A percentile compares a stretch with the other conserved stretches of the same genome.
phyloP scores from a whole-genome alignment of 179 eudicot genomes.

The Carnegiea gigantea region DNA sequence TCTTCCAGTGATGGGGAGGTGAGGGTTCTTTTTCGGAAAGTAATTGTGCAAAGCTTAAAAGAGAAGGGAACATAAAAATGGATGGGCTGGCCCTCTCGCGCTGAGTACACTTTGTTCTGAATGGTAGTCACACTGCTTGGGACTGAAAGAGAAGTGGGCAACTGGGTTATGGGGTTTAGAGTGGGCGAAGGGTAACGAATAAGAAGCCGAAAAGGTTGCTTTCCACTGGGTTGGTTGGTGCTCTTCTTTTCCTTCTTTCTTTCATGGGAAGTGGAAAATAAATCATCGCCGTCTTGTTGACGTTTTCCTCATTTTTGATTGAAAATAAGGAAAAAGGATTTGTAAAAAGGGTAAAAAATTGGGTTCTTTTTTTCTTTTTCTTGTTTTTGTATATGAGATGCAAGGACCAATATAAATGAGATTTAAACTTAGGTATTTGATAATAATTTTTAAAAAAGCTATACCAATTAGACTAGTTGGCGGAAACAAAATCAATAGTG shows the following conservation, averaged over 20 bases:
- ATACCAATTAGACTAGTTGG: too few relatives aligned
- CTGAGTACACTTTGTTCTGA: neutral
- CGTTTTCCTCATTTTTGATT: neutral
- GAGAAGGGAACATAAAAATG: constrained; percentile 25
- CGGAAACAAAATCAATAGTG: too few relatives aligned
- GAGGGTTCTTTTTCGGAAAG: constrained; percentile 15
- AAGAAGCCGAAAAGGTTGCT: constrained; percentile 15
- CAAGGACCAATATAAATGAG: too few relatives aligned
- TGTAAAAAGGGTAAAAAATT: too few relatives aligned
- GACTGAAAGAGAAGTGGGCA: neutral
- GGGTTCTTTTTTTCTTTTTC: too few relatives aligned
- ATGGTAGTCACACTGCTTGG: too few relatives aligned
- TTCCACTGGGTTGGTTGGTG: neutral
- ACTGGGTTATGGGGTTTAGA: constrained; percentile 20
- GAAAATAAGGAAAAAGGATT: too few relatives aligned
- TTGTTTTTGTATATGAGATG: too few relatives aligned
- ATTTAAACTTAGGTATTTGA: too few relatives aligned
- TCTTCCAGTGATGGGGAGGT: neutral
- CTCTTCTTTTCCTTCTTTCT: neutral
- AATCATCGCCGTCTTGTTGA: neutral
- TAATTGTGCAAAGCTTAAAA: constrained; percentile 13
- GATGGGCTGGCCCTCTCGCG: constrained; percentile 18
- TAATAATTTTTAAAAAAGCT: too few relatives aligned
- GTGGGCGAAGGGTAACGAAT: constrained; percentile 30
- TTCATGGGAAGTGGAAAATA: neutral